Percentiles rank a stretch among this genome's conserved stretches.
Evolutionary conservation across 192 early-diverging fungal genomes (phyloP).

Genomic region (Pilaira anomala): DNA sequence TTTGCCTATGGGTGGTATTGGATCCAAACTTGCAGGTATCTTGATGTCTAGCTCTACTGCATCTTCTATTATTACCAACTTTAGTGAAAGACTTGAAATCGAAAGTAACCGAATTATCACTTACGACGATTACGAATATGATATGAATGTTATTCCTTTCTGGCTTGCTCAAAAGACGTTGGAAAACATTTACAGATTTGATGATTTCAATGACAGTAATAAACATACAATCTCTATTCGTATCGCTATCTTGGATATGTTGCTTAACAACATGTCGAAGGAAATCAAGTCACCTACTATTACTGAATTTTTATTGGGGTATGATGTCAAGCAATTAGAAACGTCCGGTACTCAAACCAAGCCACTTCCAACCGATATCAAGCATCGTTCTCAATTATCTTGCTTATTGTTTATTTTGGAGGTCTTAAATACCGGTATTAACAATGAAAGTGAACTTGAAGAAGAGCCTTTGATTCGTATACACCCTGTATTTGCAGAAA

Average conservation of each 20-base stretch:
- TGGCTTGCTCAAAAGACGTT: conserved; percentile 32
- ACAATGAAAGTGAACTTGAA: conserved; percentile 35
- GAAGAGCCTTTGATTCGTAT: conserved; percentile 20
- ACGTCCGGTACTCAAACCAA: conserved; percentile 39
- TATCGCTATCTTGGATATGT: conserved; percentile 79
- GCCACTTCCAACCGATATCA: not conserved
- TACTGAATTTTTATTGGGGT: conserved; percentile 90
- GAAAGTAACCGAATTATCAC: conserved; percentile 48
- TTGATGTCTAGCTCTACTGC: conserved; percentile 60
- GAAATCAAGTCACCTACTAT: conserved; percentile 64
- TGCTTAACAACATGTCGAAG: conserved; percentile 69
- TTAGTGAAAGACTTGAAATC: conserved; percentile 69
- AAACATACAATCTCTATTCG: conserved; percentile 48
- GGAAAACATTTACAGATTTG: conserved; percentile 22
- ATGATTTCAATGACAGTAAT: not conserved
- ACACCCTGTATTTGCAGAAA: conserved; percentile 80
- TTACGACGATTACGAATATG: conserved; percentile 31
- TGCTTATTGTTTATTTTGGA: conserved; percentile 67
- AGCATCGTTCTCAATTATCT: conserved; percentile 29
- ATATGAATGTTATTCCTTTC: conserved; percentile 41
- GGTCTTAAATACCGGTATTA: conserved; percentile 49
- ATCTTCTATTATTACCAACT: conserved; percentile 72
- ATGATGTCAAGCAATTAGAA: conserved; percentile 47
- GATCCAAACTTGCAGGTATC: conserved; percentile 74
- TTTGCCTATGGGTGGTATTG: conserved; percentile 42